phyloP scores from a whole-genome alignment of 164 flowering plant genomes.

The Tetrastigma voinierianum region DNA sequence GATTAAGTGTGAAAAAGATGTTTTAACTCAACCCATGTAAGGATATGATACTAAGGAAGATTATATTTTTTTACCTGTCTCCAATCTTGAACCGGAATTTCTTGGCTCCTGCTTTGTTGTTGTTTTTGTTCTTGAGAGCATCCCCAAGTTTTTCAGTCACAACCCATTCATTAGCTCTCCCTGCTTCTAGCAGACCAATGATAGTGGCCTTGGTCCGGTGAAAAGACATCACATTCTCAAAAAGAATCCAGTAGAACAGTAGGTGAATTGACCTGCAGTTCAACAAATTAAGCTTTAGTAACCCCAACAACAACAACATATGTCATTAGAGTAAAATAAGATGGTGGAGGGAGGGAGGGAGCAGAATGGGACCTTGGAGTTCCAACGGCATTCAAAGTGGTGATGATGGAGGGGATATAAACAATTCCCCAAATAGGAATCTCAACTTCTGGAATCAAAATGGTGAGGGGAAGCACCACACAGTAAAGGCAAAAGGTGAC shows the following conservation, averaged over 20 bases:
- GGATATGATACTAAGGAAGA: neutral
- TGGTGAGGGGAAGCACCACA: conserved; percentile 77
- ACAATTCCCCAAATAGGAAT: conserved; percentile 95
- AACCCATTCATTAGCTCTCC: conserved; percentile 95
- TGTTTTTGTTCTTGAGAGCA: conserved; percentile 42
- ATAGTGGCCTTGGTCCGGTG: conserved; percentile 94
- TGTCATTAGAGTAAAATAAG: neutral
- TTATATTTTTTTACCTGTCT: conserved; percentile 48
- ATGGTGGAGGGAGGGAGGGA: neutral
- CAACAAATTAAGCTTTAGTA: neutral
- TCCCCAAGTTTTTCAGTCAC: conserved; percentile 97
- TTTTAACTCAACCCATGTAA: too few species aligned
- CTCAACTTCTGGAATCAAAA: conserved; percentile 83
- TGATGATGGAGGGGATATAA: conserved; percentile 85
- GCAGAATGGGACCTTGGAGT: conserved; percentile 70
- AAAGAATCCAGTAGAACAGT: conserved; percentile 88
- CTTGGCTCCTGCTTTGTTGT: conserved; percentile 32
- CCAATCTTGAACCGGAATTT: conserved; percentile 41
- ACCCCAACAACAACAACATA: too few species aligned
- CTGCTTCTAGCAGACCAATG: conserved; percentile 83
- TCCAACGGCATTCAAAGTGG: conserved; percentile 88
- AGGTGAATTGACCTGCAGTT: conserved; percentile 80
- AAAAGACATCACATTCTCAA: conserved; percentile 97
- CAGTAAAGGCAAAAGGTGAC: conserved; percentile 88
- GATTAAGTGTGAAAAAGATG: too few species aligned